These are phyloP conservation scores for Chiua sp. DNA, from an alignment of 1,284 basidiomycete genomes.

Conservation along the genomic window DNA sequence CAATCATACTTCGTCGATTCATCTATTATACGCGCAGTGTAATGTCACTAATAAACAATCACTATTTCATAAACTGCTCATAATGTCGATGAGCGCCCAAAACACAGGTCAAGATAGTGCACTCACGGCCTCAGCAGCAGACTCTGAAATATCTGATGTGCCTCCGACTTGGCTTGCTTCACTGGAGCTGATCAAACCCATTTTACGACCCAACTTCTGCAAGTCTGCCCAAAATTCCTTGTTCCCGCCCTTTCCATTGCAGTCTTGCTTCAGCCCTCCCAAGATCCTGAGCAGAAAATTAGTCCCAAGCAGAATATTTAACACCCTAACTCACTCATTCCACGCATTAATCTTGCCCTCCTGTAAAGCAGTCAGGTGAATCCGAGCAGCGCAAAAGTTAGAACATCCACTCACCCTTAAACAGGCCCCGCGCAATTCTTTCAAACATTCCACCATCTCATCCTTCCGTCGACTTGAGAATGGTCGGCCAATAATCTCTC, in stretches of 20 bases:
- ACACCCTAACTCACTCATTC: slow-evolving; percentile 63
- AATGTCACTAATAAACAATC: not conserved
- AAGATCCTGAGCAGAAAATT: slow-evolving; percentile 54
- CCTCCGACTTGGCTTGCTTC: slow-evolving; percentile 66
- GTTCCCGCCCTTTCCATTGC: slow-evolving; percentile 60
- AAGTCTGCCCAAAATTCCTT: slow-evolving; percentile 67
- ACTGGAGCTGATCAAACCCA: slow-evolving; percentile 66
- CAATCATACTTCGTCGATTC: not conserved
- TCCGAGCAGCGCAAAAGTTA: not conserved
- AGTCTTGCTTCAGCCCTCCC: slow-evolving; percentile 58
- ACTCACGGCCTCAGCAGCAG: no score
- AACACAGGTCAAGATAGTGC: not conserved
- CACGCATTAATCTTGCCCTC: slow-evolving; percentile 82
- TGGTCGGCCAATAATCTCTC: slow-evolving; percentile 70
- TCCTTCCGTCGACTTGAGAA: slow-evolving; percentile 68
- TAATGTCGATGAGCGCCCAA: not conserved
- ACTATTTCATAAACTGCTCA: slow-evolving; percentile 33
- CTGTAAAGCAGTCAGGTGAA: slow-evolving; percentile 37
- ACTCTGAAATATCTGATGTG: slow-evolving; percentile 57
- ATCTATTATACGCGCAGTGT: not conserved
- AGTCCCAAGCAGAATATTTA: not conserved
- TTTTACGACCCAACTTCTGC: slow-evolving; percentile 50
- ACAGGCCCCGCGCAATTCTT: slow-evolving; percentile 65
- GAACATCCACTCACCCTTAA: slow-evolving; percentile 52
- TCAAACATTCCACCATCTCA: slow-evolving; percentile 79